Percentiles rank a stretch among this genome's conserved stretches.
These are phyloP conservation scores for Trichoderma sp. DNA, from an alignment of 2,329 filamentous ascomycete genomes.

Conservation along the genomic window DNA sequence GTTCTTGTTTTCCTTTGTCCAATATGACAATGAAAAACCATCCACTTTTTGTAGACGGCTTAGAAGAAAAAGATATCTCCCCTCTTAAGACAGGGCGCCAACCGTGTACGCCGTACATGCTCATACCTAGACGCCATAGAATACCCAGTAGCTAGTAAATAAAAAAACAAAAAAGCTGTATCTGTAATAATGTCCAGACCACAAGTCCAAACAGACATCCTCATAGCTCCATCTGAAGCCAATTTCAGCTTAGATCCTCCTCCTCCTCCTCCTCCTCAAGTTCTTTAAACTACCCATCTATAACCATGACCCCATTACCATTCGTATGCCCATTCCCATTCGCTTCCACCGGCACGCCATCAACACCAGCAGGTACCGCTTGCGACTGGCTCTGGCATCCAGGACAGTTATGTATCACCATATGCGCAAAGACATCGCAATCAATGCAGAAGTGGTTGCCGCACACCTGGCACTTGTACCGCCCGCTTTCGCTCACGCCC, in stretches of 20 bases:
- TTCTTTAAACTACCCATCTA: constrained; percentile 41
- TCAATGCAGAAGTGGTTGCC: constrained; percentile 94
- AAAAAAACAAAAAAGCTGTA: not conserved
- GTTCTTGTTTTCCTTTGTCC: not conserved
- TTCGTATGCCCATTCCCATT: constrained; percentile 41
- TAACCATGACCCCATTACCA: constrained; percentile 47
- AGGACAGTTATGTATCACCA: constrained; percentile 93
- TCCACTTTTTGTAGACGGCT: not conserved
- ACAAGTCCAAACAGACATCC: not conserved
- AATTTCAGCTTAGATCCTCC: not conserved
- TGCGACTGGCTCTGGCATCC: constrained; percentile 65
- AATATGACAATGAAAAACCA: not conserved
- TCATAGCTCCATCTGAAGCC: not conserved
- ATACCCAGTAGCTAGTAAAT: not conserved
- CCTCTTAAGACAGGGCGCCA: not conserved
- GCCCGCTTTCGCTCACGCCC: constrained; percentile 78
- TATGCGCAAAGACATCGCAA: constrained; percentile 93
- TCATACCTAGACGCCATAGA: constrained; percentile 5
- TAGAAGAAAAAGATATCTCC: not conserved
- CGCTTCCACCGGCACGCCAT: constrained; percentile 28
- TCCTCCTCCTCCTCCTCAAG: not conserved
- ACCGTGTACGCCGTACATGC: constrained; percentile 7
- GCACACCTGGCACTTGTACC: constrained; percentile 90
- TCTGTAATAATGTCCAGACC: not conserved
- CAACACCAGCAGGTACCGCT: constrained; percentile 19